A percentile compares a stretch with the other conserved stretches of the same genome.
Conservation (phyloP, 2,329 filamentous ascomycete species). For the Aspergillus versicolor region DNA sequence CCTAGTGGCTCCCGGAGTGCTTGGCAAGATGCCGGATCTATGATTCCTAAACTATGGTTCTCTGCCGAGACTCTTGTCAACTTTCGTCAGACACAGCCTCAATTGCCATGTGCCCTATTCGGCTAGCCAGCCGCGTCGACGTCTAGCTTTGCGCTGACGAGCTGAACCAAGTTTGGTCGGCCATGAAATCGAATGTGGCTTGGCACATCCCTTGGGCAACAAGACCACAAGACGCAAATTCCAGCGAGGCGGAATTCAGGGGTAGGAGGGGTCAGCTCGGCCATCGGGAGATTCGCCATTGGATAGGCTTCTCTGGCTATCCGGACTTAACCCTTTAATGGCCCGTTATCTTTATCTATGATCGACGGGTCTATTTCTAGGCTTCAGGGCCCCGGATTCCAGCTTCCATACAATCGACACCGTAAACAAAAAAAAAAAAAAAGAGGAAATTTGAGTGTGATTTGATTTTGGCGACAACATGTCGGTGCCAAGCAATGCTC, state of each 20-base stretch:
- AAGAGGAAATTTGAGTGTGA: background rate
- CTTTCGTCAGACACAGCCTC: slow-evolving; percentile 16
- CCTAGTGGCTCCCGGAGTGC: slow-evolving; percentile 8
- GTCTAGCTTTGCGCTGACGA: background rate
- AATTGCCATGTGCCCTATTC: slow-evolving; percentile 9
- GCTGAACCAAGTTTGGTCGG: slow-evolving; percentile 14
- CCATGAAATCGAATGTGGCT: slow-evolving; percentile 10
- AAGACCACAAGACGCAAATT: background rate
- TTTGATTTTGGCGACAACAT: background rate
- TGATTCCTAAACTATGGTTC: slow-evolving; percentile 10
- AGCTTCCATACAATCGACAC: background rate
- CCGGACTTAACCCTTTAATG: background rate
- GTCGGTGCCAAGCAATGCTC: background rate
- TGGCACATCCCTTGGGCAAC: slow-evolving; percentile 11
- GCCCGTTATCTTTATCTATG: background rate
- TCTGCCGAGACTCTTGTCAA: slow-evolving; percentile 15
- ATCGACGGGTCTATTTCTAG: background rate
- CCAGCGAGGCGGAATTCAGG: slow-evolving; percentile 6
- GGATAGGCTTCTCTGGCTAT: background rate
- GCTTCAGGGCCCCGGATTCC: background rate
- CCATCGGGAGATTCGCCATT: background rate
- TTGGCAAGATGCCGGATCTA: slow-evolving; percentile 17
- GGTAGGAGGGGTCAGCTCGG: background rate
- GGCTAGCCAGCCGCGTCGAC: slow-evolving; percentile 1
- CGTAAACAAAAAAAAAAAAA: background rate